phyloP scores from a whole-genome alignment of 1,139 yeast genomes.

The Geotrichum fermentans region DNA sequence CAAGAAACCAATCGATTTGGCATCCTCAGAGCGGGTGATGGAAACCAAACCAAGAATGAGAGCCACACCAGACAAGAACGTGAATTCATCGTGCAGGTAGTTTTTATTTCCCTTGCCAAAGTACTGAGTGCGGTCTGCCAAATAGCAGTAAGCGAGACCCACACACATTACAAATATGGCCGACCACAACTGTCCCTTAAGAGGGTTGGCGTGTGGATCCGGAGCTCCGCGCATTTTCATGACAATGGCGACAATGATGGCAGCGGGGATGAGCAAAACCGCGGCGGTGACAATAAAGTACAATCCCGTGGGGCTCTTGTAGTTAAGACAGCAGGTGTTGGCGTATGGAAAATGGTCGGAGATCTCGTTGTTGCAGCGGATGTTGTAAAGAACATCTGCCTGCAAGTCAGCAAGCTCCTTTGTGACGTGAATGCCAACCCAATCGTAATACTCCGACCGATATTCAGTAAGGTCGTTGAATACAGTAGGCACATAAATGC shows the following conservation, averaged over 20 bases:
- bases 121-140: slow-evolving; percentile 26
- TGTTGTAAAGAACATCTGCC: slow-evolving; percentile 25
- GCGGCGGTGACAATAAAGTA: slow-evolving; percentile 14
- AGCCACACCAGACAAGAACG: slow-evolving; percentile 18
- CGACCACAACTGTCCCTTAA: slow-evolving; percentile 17
- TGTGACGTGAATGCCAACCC: slow-evolving; percentile 22
- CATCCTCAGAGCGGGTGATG: slow-evolving; percentile 18
- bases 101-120: slow-evolving; percentile 27
- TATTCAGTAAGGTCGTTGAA: slow-evolving; percentile 22
- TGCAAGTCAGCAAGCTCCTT: slow-evolving; percentile 22
- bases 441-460: slow-evolving; percentile 20
- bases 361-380: slow-evolving; percentile 26
- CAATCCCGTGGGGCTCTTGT: slow-evolving; percentile 22
- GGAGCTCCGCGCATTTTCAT: slow-evolving; percentile 3
- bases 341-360: slow-evolving; percentile 25
- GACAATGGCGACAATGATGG: slow-evolving; percentile 5
- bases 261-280: slow-evolving; percentile 9
- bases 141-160: slow-evolving; percentile 24
- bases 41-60: slow-evolving; percentile 20
- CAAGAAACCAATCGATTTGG: slow-evolving; percentile 25
- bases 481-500: slow-evolving; percentile 24
- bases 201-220: slow-evolving; percentile 4
- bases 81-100: slow-evolving; percentile 22
- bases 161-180: slow-evolving; percentile 23
- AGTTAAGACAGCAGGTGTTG: slow-evolving; percentile 27